A percentile compares a stretch with the other conserved stretches of the same genome.
phyloP scores from a whole-genome alignment of 1,284 basidiomycete genomes.

The Gastroboletus turbinatus region DNA sequence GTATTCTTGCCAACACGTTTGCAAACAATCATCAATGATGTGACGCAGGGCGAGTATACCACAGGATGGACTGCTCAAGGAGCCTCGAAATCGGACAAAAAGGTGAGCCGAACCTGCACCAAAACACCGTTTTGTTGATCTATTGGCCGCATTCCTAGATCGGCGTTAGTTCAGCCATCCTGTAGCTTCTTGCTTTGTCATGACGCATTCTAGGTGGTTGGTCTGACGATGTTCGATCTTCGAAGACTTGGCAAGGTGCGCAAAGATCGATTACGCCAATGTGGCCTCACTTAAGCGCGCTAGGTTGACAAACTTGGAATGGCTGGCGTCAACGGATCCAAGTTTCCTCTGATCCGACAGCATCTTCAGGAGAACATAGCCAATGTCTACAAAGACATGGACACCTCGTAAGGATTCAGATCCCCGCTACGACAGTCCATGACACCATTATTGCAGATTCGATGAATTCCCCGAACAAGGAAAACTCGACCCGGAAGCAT shows the following conservation, averaged over 20 bases:
- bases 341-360: slow-evolving; percentile 81
- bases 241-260: slow-evolving; percentile 80
- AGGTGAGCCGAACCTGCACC: slow-evolving; percentile 45
- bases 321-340: slow-evolving; percentile 82
- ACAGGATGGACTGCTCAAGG: slow-evolving; percentile 90
- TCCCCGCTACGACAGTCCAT: neutral
- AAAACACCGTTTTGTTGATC: neutral
- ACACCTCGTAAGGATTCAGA: slow-evolving; percentile 57
- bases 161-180: slow-evolving; percentile 47
- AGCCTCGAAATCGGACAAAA: slow-evolving; percentile 94
- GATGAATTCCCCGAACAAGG: slow-evolving; percentile 76
- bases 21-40: neutral
- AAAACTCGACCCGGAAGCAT: slow-evolving; percentile 76
- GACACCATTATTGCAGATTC: slow-evolving; percentile 50
- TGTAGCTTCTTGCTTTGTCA: neutral
- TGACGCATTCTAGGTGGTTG: slow-evolving; percentile 68
- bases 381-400: slow-evolving; percentile 83
- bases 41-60: slow-evolving; percentile 79
- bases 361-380: slow-evolving; percentile 86
- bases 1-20: neutral
- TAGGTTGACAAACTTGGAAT: slow-evolving; percentile 74
- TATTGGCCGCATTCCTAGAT: slow-evolving; percentile 44
- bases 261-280: neutral
- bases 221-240: slow-evolving; percentile 86
- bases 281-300: neutral